These are phyloP conservation scores for Calonectria honghensis DNA, from an alignment of 2,329 filamentous ascomycete genomes.

Conservation along the genomic window DNA sequence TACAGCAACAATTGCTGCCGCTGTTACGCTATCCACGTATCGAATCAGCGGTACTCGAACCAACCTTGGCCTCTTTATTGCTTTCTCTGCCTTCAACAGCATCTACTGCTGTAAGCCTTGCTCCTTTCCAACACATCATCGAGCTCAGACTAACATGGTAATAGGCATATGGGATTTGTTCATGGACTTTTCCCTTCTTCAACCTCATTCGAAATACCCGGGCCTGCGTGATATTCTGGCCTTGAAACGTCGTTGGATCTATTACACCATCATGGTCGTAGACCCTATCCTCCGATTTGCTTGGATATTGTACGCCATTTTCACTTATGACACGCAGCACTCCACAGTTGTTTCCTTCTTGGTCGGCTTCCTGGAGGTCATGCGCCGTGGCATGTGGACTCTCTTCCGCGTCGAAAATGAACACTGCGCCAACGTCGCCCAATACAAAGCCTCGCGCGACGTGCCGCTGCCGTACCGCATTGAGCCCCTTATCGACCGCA, in stretches of 20 bases:
- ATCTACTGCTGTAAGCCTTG: slow-evolving; percentile 83
- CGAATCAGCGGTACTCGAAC: slow-evolving; percentile 78
- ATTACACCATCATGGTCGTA: slow-evolving; percentile 88
- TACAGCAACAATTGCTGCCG: slow-evolving; percentile 86
- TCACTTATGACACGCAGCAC: slow-evolving; percentile 86
- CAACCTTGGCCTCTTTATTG: slow-evolving; percentile 83
- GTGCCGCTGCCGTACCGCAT: slow-evolving; percentile 88
- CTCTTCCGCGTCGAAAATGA: slow-evolving; percentile 98
- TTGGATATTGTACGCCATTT: slow-evolving; percentile 96
- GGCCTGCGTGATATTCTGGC: slow-evolving; percentile 86
- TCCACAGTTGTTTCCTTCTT: slow-evolving; percentile 88
- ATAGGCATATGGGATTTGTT: slow-evolving; percentile 91
- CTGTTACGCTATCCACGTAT: slow-evolving; percentile 87
- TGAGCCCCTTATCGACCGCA: slow-evolving; percentile 67
- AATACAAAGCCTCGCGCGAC: slow-evolving; percentile 92
- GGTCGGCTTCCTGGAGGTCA: slow-evolving; percentile 85
- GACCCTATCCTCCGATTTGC: slow-evolving; percentile 93
- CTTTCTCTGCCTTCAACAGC: slow-evolving; percentile 87
- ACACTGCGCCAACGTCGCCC: slow-evolving; percentile 92
- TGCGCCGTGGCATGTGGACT: slow-evolving; percentile 92
- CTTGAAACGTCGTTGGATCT: slow-evolving; percentile 86
- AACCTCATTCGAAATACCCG: slow-evolving; percentile 80
- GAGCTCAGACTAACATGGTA: slow-evolving; percentile 8
- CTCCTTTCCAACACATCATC: background rate
- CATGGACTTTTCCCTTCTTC: slow-evolving; percentile 97